Evolutionary conservation across 352 stramenopile genomes (phyloP), one percentile per base, ranked within the genome.

Genomic region (Globisporangium mamillatum): DNA sequence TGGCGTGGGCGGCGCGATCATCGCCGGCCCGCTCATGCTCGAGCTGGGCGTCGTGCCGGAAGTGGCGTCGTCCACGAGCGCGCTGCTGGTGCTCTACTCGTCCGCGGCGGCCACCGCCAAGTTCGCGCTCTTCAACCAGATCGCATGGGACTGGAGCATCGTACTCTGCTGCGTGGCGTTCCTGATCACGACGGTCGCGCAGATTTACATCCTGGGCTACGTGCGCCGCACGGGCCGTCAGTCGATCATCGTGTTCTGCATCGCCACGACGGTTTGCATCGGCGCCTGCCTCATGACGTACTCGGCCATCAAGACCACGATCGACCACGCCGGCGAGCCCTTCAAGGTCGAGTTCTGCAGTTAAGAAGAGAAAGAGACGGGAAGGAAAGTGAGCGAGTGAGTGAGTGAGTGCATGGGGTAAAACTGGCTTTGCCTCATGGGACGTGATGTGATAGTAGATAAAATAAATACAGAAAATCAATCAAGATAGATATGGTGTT

Each of bases 1-100:
- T 53, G 81, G 77, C 64, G 74, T 89, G 38, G 81, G 80, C 29
- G 81, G 75, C 22, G 80, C 72, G 27, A 79, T 88, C 68, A 78
- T 91, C 64, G 81, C 78, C 10, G 80, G 83, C 1, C 83, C 81
- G 3, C 67, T 91, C 22, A 77, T 89, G 76, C 75, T 91, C 22
- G 81, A 89, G 62, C 64, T 86, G 67, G 81, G 79, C 10, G 77
- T 91, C 36, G 57, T 84, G 4, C 79, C 82, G 0, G 75, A 86
- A 54, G 82, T 89, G 9, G 77, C 75, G 4, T 81, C 75, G 4
- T 75, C 81, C 12, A 88, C 70, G 3, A 86, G 62, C 25, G 76
- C 82, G 24, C 50, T 84, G 29, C 77, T 88, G 61, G 78, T 89
- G 66, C 60, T 91, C 55, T 91, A 84, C 59, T 82, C 78, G 7